Evolutionary conservation across 2,329 filamentous ascomycete genomes (phyloP), one percentile per base, ranked within the genome.

Genomic region (Talaromyces sp.): DNA sequence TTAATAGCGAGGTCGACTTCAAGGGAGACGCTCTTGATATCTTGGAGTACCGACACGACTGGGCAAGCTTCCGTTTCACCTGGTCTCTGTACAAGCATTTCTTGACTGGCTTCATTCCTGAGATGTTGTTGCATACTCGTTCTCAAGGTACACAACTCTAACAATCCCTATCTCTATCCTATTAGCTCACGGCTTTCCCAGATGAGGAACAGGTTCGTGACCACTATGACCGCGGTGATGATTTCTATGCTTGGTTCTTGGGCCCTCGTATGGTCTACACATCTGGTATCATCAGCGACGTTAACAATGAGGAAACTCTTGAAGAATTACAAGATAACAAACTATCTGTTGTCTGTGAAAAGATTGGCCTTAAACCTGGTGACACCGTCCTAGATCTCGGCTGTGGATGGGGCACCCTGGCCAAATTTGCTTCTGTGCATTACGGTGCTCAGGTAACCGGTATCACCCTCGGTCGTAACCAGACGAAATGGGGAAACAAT

Each of bases 201-300:
- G 93, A 98, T 69, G 93, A 97, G 84, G 93, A 98, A 78, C 95
- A 98, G 80, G 93, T 98, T 60, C 91, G 93, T 73, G 91, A 93
- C 77, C 92, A 97, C 82, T 99, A 99, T 78, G 95, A 98, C 83
- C 89, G 92, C 66, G 95, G 95, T 73, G 92, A 99, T 75, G 95
- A 98, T 79, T 96, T 97, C 81, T 99, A 99, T 82, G 89, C 86
- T 75, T 99, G 93, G 92, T 98, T 98, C 84, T 86, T 98, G 65
- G 95, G 95, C 64, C 93, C 93, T 62, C 93, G 93, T 73, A 99
- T 98, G 95, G 91, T 98, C 78, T 98, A 98, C 82, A 99, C 95
- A 56, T 96, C 91, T 56, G 95, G 95, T 70, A 82, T 99, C 70
- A 96, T 99, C 74, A 89, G 89, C 63, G 92, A 98, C 76, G 85